Percentiles rank a stretch among this genome's conserved stretches.
Evolutionary conservation across 176 grass and related monocot species (phyloP).

Genomic region (Elaeis guineensis): DNA sequence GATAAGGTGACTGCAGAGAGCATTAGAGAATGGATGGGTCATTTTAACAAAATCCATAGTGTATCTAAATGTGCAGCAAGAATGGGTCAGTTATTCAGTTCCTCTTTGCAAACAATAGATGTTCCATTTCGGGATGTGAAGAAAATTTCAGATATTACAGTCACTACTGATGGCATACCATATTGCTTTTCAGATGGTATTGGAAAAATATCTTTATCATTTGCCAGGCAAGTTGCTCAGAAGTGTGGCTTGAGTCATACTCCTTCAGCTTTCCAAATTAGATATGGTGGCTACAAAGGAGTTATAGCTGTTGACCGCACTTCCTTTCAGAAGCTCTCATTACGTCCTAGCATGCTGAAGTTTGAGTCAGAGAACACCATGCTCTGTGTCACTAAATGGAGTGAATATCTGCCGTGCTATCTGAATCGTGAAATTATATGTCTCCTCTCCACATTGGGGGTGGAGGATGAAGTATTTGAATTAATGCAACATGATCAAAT

Average conservation of each 20-base stretch:
- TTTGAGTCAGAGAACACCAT: slow-evolving; percentile 75
- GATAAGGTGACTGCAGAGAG: slow-evolving; percentile 47
- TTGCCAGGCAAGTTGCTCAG: slow-evolving; percentile 54
- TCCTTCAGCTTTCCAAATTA: slow-evolving; percentile 95
- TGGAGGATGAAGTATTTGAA: slow-evolving; percentile 73
- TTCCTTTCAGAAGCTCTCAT: slow-evolving; percentile 45
- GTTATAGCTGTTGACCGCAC: slow-evolving; percentile 64
- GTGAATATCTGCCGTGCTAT: slow-evolving; percentile 63
- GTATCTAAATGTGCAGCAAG: slow-evolving; percentile 92
- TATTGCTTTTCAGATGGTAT: slow-evolving; percentile 97
- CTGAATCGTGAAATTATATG: slow-evolving; percentile 88
- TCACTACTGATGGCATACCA: slow-evolving; percentile 51
- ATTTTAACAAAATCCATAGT: slow-evolving; percentile 63
- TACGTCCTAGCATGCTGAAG: slow-evolving; percentile 90
- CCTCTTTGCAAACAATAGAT: slow-evolving; percentile 62
- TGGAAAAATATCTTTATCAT: slow-evolving; percentile 58
- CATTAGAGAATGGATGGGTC: slow-evolving; percentile 89
- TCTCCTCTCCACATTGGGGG: slow-evolving; percentile 78
- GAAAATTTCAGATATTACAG: slow-evolving; percentile 79
- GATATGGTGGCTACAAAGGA: slow-evolving; percentile 92
- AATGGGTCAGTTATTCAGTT: slow-evolving; percentile 98
- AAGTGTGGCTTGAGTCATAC: slow-evolving; percentile 45
- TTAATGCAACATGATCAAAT: slow-evolving; percentile 69
- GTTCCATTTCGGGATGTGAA: slow-evolving; percentile 32
- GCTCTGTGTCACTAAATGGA: slow-evolving; percentile 85